These are phyloP conservation scores for Aquilaria sinensis DNA, from an alignment of 345 rosid species.

Conservation along the genomic window DNA sequence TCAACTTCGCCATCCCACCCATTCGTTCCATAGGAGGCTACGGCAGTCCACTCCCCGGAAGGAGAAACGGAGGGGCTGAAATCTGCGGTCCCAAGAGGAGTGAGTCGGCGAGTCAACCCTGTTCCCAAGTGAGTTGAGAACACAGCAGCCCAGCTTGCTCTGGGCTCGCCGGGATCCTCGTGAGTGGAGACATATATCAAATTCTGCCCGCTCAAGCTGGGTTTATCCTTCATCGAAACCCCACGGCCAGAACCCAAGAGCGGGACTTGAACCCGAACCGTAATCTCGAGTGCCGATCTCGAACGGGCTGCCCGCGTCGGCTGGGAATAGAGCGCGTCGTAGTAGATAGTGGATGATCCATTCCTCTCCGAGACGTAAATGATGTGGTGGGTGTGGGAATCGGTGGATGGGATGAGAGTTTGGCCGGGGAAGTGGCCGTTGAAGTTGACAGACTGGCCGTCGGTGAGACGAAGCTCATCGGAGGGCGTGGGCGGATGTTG, in stretches of 20 bases:
- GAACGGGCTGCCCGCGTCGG: conserved; percentile 9
- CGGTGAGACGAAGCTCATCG: conserved; percentile 55
- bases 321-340: conserved; percentile 36
- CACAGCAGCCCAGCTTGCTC: conserved; percentile 77
- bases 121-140: conserved; percentile 58
- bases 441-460: conserved; percentile 66
- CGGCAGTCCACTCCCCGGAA: conserved; percentile 62
- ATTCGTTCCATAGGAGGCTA: conserved; percentile 61
- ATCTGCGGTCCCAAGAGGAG: conserved; percentile 65
- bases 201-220: conserved; percentile 44
- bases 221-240: conserved; percentile 72
- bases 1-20: conserved; percentile 80
- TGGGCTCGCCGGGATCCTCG: conserved; percentile 54
- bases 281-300: conserved; percentile 37
- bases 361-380: conserved; percentile 76
- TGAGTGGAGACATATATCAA: conserved; percentile 78
- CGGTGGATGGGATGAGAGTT: conserved; percentile 15
- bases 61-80: conserved; percentile 87
- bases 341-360: conserved; percentile 53
- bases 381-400: conserved; percentile 24
- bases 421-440: conserved; percentile 63
- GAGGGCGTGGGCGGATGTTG: conserved; percentile 19
- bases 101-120: conserved; percentile 57
- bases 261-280: conserved; percentile 45
- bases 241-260: conserved; percentile 26